These are phyloP conservation scores for Rhizophagus sp. DNA, from an alignment of 192 early-diverging fungal genomes.

Conservation along the genomic window DNA sequence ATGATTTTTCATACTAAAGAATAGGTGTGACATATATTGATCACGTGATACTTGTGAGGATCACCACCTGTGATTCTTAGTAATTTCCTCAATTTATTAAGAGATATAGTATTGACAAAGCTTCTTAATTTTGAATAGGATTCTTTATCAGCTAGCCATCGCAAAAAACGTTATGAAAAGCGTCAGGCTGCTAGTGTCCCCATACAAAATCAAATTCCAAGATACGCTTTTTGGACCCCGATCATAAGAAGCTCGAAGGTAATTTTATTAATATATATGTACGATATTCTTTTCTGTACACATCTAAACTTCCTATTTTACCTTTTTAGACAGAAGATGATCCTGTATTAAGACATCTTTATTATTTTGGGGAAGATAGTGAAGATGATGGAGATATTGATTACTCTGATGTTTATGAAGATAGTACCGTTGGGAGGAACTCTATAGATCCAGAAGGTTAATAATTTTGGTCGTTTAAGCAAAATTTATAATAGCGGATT, in stretches of 20 bases:
- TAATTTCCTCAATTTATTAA: too few relatives aligned
- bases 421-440: constrained; percentile 13
- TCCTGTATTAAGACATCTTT: constrained; percentile 29
- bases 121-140: neutral
- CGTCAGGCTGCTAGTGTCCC: neutral
- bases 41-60: too few relatives aligned
- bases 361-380: constrained; percentile 31
- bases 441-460: constrained; percentile 22
- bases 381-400: constrained; percentile 24
- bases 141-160: constrained; percentile 1
- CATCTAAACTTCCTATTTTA: neutral
- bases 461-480: neutral
- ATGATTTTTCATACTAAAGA: too few relatives aligned
- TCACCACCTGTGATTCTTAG: too few relatives aligned
- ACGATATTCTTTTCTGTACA: neutral
- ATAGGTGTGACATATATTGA: too few relatives aligned
- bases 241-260: constrained; percentile 22
- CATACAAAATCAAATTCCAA: constrained; percentile 2
- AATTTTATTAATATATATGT: neutral
- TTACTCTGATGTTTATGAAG: constrained; percentile 28
- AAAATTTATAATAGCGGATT: neutral
- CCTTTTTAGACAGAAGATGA: constrained; percentile 25
- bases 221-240: constrained; percentile 29
- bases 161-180: constrained; percentile 11
- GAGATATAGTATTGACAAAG: neutral